Conservation (phyloP, 768 basidiomycete species). For the Pleurotus eryngii region DNA sequence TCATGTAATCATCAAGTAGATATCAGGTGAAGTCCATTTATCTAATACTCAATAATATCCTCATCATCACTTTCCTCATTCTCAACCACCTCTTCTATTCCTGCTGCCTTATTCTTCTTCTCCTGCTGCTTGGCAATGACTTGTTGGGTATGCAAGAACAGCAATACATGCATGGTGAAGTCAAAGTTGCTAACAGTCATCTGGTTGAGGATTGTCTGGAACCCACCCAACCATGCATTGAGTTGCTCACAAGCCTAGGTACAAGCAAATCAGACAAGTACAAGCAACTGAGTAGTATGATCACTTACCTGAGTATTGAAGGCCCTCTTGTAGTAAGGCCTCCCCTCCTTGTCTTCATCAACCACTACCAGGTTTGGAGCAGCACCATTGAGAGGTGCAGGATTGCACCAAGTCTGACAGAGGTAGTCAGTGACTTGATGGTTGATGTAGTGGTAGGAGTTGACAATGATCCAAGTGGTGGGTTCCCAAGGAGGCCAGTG, state of each 20-base stretch:
- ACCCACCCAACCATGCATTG: conserved; percentile 29
- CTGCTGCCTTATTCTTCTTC: too few relatives aligned
- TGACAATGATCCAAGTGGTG: conserved; percentile 20
- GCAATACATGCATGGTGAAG: conserved; percentile 1
- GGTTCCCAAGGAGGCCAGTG: conserved; percentile 10
- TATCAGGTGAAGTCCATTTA: background rate
- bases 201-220: conserved; percentile 24
- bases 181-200: conserved; percentile 22
- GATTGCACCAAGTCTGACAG: conserved; percentile 28
- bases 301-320: conserved; percentile 24
- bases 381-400: conserved; percentile 24
- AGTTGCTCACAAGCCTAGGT: conserved; percentile 27
- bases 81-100: background rate
- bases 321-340: conserved; percentile 16
- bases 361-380: conserved; percentile 25
- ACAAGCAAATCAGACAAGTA: conserved; percentile 7
- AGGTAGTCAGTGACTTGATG: conserved; percentile 23
- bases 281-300: conserved; percentile 10
- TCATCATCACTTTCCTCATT: conserved; percentile 1
- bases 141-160: conserved; percentile 3
- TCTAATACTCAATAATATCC: background rate
- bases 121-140: background rate
- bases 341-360: conserved; percentile 18
- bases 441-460: conserved; percentile 21
- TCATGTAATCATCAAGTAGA: background rate